A percentile compares a stretch with the other conserved stretches of the same genome.
Evolutionary conservation across 163 green algal genomes (phyloP).

Genomic region (Chlorella variabilis): DNA sequence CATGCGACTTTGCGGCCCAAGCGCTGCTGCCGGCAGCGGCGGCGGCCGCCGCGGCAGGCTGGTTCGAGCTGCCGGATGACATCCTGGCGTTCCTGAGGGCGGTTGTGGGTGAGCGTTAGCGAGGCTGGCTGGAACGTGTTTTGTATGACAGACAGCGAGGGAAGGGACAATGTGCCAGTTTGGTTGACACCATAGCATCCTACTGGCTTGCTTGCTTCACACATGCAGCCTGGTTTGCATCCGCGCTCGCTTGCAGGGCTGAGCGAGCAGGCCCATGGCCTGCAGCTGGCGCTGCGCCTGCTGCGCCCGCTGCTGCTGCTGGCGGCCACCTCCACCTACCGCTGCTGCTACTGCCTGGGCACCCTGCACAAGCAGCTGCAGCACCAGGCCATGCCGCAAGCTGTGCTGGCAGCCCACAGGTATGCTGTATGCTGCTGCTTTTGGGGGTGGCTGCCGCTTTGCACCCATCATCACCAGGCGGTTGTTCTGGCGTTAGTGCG

Average conservation of each 20-base stretch:
- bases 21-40: constrained; percentile 33
- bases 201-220: background rate
- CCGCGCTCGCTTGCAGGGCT: constrained; percentile 34
- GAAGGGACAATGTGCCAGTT: too few species aligned
- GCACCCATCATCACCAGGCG: too few species aligned
- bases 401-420: background rate
- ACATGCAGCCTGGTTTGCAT: too few species aligned
- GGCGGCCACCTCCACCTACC: constrained; percentile 52
- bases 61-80: background rate
- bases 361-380: constrained; percentile 35
- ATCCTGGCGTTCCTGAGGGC: constrained; percentile 42
- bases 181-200: too few species aligned
- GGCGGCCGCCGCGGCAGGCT: background rate
- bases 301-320: constrained; percentile 58
- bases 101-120: constrained; percentile 47
- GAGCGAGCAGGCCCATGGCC: constrained; percentile 1
- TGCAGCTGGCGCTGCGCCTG: constrained; percentile 48
- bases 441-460: too few species aligned
- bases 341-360: constrained; percentile 36
- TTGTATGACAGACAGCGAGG: too few species aligned
- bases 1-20: constrained; percentile 38
- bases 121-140: too few species aligned
- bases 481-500: too few species aligned
- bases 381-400: constrained; percentile 5
- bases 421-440: background rate